Conservation (phyloP, 208 protist species). For the Trypanosoma platydactyli region DNA sequence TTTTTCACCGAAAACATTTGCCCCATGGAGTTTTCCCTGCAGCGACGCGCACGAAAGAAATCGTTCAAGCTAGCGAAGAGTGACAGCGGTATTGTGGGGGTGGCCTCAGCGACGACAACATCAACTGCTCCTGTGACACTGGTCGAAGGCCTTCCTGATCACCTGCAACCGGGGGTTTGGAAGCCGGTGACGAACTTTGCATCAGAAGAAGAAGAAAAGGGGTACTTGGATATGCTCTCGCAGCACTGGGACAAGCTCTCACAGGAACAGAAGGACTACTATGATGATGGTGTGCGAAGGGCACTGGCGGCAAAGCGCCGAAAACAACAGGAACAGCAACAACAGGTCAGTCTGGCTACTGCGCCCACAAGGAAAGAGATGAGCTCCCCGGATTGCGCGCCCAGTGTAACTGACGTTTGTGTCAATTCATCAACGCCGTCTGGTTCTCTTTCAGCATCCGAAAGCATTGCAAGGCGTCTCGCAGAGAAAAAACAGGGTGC, state of each 20-base stretch:
- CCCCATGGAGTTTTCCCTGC: constrained; percentile 32
- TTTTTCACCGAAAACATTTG: constrained; percentile 28
- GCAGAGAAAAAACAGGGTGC: constrained; percentile 43
- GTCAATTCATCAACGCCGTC: neutral
- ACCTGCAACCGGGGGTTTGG: constrained; percentile 53
- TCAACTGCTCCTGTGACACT: neutral
- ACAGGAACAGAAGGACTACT: constrained; percentile 70
- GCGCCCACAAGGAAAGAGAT: neutral
- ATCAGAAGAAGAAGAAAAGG: constrained; percentile 43
- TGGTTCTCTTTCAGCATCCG: constrained; percentile 23
- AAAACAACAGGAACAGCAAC: constrained; percentile 13
- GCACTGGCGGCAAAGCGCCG: constrained; percentile 35
- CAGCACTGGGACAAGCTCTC: constrained; percentile 71
- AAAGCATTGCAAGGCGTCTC: constrained; percentile 48
- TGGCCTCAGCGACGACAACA: constrained; percentile 1
- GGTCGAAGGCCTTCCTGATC: constrained; percentile 27
- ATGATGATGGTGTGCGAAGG: constrained; percentile 65
- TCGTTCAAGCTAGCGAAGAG: neutral
- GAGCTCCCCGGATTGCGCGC: neutral
- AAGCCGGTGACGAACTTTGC: constrained; percentile 44
- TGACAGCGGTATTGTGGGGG: neutral
- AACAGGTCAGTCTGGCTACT: neutral
- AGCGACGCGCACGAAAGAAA: constrained; percentile 12
- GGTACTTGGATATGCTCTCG: constrained; percentile 58
- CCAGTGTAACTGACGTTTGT: neutral